Evolutionary conservation across 129 eudicot species (phyloP).

Genomic region (Saussurea involucrata): DNA sequence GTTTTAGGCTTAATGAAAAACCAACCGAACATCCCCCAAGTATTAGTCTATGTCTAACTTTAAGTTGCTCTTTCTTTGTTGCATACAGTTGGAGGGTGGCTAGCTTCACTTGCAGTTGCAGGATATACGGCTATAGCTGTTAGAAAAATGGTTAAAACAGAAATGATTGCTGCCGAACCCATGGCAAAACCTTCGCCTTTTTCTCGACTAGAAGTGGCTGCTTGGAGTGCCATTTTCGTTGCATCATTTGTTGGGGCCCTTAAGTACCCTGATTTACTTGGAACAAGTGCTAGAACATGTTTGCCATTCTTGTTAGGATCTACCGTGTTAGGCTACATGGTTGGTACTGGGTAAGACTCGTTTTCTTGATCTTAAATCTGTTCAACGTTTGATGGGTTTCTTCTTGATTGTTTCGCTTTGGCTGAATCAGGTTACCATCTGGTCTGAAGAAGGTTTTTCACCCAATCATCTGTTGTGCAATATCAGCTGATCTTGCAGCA

Average conservation of each 20-base stretch:
- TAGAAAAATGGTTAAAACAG: constrained; percentile 91
- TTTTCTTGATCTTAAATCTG: constrained; percentile 16
- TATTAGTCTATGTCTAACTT: background rate
- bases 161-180: constrained; percentile 93
- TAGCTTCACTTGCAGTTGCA: constrained; percentile 91
- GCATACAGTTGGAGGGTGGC: constrained; percentile 89
- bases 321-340: constrained; percentile 90
- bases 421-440: constrained; percentile 67
- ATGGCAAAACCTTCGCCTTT: constrained; percentile 94
- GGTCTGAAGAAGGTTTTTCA: constrained; percentile 74
- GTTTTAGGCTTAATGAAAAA: no score
- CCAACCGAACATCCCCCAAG: background rate
- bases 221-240: constrained; percentile 72
- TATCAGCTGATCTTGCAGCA: constrained; percentile 91
- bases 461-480: constrained; percentile 89
- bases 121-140: constrained; percentile 90
- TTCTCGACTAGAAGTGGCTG: constrained; percentile 59
- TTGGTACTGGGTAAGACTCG: constrained; percentile 80
- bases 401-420: constrained; percentile 19
- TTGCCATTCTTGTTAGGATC: constrained; percentile 90
- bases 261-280: constrained; percentile 74
- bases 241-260: constrained; percentile 64
- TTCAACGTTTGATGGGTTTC: background rate
- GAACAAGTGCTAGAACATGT: constrained; percentile 86
- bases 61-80: constrained; percentile 13